phyloP scores from a whole-genome alignment of 257 asterid genomes.

The Verbena officinalis region DNA sequence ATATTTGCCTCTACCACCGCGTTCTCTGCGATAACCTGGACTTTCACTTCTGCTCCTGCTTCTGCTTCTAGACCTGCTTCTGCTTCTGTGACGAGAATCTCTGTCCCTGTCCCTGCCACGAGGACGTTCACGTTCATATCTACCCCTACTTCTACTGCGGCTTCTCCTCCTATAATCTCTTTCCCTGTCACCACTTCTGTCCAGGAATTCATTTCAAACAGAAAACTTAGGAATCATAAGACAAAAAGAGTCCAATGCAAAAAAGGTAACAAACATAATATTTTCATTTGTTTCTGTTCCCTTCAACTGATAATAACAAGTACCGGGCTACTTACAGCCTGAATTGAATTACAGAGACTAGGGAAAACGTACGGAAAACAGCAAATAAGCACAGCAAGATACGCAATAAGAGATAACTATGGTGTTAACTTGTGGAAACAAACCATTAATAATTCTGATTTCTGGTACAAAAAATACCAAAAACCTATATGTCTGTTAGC shows the following conservation, averaged over 20 bases:
- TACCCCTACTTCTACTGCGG: slow-evolving; percentile 77
- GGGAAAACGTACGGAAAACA: not conserved
- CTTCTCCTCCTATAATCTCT: slow-evolving; percentile 72
- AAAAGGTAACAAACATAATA: no score
- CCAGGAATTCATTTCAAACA: slow-evolving; percentile 24
- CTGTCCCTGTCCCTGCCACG: slow-evolving; percentile 75
- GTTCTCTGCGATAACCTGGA: slow-evolving; percentile 70
- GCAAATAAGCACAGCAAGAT: no score
- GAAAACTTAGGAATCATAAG: not conserved
- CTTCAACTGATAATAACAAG: not conserved
- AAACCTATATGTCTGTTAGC: not conserved
- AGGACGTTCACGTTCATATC: slow-evolving; percentile 67
- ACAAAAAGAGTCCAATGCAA: no score
- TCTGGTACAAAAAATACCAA: no score
- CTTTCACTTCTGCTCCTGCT: slow-evolving; percentile 75
- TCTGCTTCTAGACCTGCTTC: slow-evolving; percentile 55
- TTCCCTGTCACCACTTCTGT: slow-evolving; percentile 60
- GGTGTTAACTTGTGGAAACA: not conserved
- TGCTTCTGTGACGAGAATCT: slow-evolving; percentile 52
- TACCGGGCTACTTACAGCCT: not conserved
- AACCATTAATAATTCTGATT: not conserved
- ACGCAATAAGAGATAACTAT: not conserved
- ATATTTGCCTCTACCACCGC: slow-evolving; percentile 76
- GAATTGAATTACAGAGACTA: not conserved
- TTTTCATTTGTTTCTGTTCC: not conserved